These are phyloP conservation scores for Didymella pinodella DNA, from an alignment of 2,329 filamentous ascomycete genomes.

Conservation along the genomic window DNA sequence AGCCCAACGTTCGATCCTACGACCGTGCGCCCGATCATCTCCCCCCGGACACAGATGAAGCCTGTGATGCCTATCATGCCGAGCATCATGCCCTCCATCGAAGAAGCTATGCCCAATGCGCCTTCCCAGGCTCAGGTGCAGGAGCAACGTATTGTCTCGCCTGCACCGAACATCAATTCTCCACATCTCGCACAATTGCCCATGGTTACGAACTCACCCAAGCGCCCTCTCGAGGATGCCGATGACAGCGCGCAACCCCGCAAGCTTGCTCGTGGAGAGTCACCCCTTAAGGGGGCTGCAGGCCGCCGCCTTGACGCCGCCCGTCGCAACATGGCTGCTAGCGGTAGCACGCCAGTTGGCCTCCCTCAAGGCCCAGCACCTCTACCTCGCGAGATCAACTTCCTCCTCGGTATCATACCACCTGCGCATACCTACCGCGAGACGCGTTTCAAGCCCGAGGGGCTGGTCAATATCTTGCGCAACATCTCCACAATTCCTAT, in stretches of 20 bases:
- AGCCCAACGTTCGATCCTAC: constrained; percentile 77
- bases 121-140: constrained; percentile 31
- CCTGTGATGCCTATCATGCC: constrained; percentile 57
- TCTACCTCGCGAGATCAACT: constrained; percentile 70
- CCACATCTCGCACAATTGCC: constrained; percentile 39
- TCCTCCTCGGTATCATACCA: constrained; percentile 74
- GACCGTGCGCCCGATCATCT: constrained; percentile 81
- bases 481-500: constrained; percentile 48
- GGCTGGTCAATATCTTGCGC: constrained; percentile 76
- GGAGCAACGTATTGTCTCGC: constrained; percentile 39
- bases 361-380: constrained; percentile 61
- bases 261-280: constrained; percentile 88
- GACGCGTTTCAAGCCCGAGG: constrained; percentile 72
- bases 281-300: constrained; percentile 89
- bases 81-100: constrained; percentile 39
- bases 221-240: constrained; percentile 62
- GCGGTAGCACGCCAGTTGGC: constrained; percentile 39
- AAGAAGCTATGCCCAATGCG: constrained; percentile 34
- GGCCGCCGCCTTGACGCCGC: constrained; percentile 85
- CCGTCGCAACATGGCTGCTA: constrained; percentile 54
- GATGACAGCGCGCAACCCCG: constrained; percentile 81
- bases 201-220: constrained; percentile 53
- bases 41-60: constrained; percentile 77
- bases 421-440: constrained; percentile 75
- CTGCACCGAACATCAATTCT: constrained; percentile 36